Percentiles rank a stretch among this genome's conserved stretches.
Conservation (phyloP, 345 rosid species). For the Salix viminalis region DNA sequence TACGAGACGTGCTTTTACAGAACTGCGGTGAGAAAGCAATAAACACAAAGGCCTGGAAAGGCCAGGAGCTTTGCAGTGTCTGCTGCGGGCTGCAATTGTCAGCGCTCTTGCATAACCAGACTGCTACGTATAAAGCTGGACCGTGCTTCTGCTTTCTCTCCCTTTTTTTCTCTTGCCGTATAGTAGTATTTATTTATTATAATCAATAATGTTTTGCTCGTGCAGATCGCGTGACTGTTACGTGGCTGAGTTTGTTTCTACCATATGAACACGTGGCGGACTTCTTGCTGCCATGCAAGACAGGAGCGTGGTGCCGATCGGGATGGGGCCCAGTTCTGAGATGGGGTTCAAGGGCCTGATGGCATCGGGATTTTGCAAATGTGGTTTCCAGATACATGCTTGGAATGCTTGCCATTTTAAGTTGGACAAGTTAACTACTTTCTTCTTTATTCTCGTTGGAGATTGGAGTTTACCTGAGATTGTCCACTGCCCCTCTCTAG, state of each 20-base stretch:
- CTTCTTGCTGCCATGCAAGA: no score
- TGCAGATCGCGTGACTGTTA: no score
- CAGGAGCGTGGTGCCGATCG: neutral
- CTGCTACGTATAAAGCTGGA: constrained; percentile 29
- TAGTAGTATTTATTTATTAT: no score
- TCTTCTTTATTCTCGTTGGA: no score
- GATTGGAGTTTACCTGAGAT: no score
- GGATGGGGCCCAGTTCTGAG: constrained; percentile 1
- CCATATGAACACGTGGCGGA: no score
- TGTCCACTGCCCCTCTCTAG: no score
- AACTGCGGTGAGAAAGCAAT: neutral
- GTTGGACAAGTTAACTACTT: no score
- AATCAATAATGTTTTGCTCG: no score
- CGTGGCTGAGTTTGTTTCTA: no score
- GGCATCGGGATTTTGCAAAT: constrained; percentile 16
- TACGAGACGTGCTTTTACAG: neutral
- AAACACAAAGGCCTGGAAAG: neutral
- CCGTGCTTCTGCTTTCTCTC: neutral
- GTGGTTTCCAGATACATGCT: constrained; percentile 9
- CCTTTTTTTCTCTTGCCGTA: neutral
- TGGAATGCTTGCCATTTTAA: no score
- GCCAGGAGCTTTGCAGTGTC: neutral
- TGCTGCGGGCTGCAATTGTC: neutral
- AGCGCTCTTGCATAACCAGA: constrained; percentile 14
- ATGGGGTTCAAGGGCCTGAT: neutral